Evolutionary conservation across 2,329 filamentous ascomycete species (phyloP), one percentile per base, ranked within the genome.

Genomic region (Clonostachys rhizophaga): DNA sequence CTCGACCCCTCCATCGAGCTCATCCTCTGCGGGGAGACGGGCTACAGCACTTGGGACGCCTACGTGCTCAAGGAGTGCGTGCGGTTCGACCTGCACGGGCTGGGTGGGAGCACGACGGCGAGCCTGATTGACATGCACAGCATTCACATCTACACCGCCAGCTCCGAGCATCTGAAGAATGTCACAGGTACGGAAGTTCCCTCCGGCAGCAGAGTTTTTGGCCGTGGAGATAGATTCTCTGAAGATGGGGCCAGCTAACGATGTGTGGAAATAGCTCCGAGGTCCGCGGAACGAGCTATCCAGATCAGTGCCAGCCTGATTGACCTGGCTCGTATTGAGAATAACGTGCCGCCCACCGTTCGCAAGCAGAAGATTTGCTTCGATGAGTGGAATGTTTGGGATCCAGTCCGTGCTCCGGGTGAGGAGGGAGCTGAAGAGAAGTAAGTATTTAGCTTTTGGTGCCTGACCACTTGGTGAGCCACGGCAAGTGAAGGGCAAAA

Each of bases 331-430:
- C 75, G 84, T 34, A 83, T 89, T 57, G 83, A 89, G 61, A 85
- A 86, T 62, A 67, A 71, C 39, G 75, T 86, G 0, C 76, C 84
- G 0, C 67, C 75, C 0, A 69, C 71, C 0, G 78, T 84, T n/a
- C 77, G 79, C 5, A 70, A 77, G 5, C 84, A 81, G 42, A 85
- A 76, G 45, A 89, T 91, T 61, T 91, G 87, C 71, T 91, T 91
- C 60, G 87, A 91, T 60, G 87, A 91, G 65, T 91, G 87, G 87
- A 91, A 91, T 61, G 86, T 91, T 9, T 91, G 87, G 87, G 86
- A 89, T 55, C 84, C 86, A 1, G 71, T 75, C 46, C 79, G 86
- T 9, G 86, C 87, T 0, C 84, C 84, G 0, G 87, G 87, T 14
- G 81, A 86, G 55, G 63, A 78, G 50, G 87, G 87, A 14, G 87